Evolutionary conservation across 345 rosid genomes (phyloP).

Genomic region (Mercurialis annua): DNA sequence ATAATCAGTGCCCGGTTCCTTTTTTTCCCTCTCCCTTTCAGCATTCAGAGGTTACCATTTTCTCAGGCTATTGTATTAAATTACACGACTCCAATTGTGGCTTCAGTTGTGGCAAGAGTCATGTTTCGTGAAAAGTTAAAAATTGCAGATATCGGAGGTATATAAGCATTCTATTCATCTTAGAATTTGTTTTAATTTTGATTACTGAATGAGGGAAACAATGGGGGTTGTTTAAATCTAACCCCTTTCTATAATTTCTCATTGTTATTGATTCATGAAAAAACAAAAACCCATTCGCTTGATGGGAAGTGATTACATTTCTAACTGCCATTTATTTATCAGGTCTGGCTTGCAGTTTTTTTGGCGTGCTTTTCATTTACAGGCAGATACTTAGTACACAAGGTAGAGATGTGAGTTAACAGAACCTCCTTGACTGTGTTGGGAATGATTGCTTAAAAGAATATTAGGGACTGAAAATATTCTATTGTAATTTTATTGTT

Average conservation of each 20-base stretch:
- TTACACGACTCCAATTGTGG: conserved; percentile 77
- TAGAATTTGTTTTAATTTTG: neutral
- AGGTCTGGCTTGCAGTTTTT: conserved; percentile 94
- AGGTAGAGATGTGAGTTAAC: conserved; percentile 94
- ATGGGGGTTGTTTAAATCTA: neutral
- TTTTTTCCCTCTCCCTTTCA: conserved; percentile 39
- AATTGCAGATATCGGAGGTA: conserved; percentile 76
- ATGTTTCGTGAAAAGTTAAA: conserved; percentile 71
- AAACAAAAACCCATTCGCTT: conserved; percentile 3
- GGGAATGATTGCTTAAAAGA: conserved; percentile 4
- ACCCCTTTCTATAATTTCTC: neutral
- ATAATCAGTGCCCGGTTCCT: conserved; percentile 9
- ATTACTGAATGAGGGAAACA: neutral
- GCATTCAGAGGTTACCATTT: conserved; percentile 76
- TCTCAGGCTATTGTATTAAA: conserved; percentile 70
- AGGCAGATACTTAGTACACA: conserved; percentile 63
- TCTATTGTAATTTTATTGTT: neutral
- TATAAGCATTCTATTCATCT: conserved; percentile 6
- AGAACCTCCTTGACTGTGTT: conserved; percentile 34
- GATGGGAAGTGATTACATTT: conserved; percentile 18
- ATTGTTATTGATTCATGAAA: neutral
- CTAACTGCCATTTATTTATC: conserved; percentile 27
- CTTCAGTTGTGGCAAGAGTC: conserved; percentile 70
- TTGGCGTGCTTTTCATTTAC: conserved; percentile 76
- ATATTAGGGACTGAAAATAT: conserved; percentile 6